A percentile compares a stretch with the other conserved stretches of the same genome.
Evolutionary conservation across 345 rosid genomes (phyloP).

Genomic region (Lenwebbia sp.): DNA sequence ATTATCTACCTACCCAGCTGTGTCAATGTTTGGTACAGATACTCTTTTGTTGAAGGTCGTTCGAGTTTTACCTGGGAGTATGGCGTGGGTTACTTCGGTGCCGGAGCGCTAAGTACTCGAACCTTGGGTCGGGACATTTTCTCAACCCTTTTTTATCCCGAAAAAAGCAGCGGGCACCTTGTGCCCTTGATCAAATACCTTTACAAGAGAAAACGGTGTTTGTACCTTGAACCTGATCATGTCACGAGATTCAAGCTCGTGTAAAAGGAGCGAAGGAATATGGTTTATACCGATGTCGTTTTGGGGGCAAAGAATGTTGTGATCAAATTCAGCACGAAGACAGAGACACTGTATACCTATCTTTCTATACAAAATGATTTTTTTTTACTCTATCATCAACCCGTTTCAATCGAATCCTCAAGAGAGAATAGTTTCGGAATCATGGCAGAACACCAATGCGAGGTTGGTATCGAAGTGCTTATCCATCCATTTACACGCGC

Average conservation of each 20-base stretch:
- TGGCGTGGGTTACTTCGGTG: not conserved
- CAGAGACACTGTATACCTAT: not conserved
- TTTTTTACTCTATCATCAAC: too few species aligned
- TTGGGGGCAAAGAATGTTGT: not conserved
- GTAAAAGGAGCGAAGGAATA: not conserved
- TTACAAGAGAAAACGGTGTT: not conserved
- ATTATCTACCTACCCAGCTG: not conserved
- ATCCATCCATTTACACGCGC: slow-evolving; percentile 6
- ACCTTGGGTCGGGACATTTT: not conserved
- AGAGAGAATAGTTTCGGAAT: not conserved
- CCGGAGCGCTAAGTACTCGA: not conserved
- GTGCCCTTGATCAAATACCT: not conserved
- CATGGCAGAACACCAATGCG: slow-evolving; percentile 2
- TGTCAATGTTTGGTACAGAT: too few species aligned
- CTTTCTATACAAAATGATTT: not conserved
- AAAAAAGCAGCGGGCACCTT: not conserved
- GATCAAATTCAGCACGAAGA: not conserved
- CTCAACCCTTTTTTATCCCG: not conserved
- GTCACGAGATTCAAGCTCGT: not conserved
- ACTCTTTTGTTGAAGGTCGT: not conserved
- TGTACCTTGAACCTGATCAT: not conserved
- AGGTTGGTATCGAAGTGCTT: slow-evolving; percentile 9
- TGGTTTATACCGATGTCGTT: not conserved
- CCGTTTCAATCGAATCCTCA: not conserved
- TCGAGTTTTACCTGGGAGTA: not conserved